A percentile compares a stretch with the other conserved stretches of the same genome.
Conservation (phyloP, 2,329 filamentous ascomycete genomes). For the Fusarium agapanthi region DNA sequence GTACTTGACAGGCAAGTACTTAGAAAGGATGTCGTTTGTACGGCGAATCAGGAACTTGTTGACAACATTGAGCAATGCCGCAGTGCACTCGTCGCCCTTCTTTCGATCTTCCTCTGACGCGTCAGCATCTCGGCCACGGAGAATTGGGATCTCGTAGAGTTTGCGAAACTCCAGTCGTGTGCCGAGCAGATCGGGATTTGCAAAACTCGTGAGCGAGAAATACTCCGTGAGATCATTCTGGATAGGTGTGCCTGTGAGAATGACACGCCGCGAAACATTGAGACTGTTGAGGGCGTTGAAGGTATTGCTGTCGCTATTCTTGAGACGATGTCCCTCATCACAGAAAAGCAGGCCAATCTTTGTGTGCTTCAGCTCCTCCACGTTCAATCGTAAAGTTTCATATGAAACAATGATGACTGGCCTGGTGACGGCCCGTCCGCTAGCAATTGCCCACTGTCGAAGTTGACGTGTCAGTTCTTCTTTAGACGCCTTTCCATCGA, state of each 20-base stretch:
- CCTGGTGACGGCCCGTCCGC: conserved; percentile 86
- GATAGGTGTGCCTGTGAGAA: conserved; percentile 95
- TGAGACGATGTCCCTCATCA: conserved; percentile 94
- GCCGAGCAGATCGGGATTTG: conserved; percentile 91
- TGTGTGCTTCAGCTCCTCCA: conserved; percentile 87
- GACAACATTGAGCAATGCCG: conserved; percentile 82
- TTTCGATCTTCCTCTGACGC: conserved; percentile 84
- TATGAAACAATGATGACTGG: conserved; percentile 98
- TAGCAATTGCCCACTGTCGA: conserved; percentile 93
- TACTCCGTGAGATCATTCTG: conserved; percentile 99
- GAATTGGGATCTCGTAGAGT: conserved; percentile 89
- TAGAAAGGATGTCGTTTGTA: conserved; percentile 97
- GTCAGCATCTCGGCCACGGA: conserved; percentile 89
- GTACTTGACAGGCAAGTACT: conserved; percentile 97
- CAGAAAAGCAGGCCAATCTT: conserved; percentile 93
- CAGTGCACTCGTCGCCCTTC: conserved; percentile 83
- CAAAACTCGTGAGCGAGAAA: conserved; percentile 94
- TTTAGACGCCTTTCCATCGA: conserved; percentile 96
- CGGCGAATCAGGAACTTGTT: conserved; percentile 99
- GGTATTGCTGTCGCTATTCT: conserved; percentile 96
- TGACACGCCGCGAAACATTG: conserved; percentile 90
- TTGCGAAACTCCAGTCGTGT: conserved; percentile 93
- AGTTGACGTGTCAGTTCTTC: conserved; percentile 90
- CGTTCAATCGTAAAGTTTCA: conserved; percentile 90
- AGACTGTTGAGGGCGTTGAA: conserved; percentile 90